phyloP scores from a whole-genome alignment of 1,284 basidiomycete species.

The Cutaneotrichosporon sp. region DNA sequence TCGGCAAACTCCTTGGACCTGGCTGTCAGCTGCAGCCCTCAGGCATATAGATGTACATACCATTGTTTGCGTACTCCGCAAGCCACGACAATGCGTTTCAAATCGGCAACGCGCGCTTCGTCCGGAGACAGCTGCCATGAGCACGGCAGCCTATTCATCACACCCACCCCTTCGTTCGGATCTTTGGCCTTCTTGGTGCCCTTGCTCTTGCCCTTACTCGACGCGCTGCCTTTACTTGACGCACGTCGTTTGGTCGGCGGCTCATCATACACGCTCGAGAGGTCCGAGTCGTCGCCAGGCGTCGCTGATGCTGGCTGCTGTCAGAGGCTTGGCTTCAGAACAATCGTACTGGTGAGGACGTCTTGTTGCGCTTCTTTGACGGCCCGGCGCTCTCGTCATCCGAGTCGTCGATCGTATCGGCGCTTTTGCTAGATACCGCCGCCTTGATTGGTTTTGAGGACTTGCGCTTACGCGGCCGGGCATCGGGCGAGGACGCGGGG shows the following conservation, averaged over 20 bases:
- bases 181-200: conserved; percentile 20
- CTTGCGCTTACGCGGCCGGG: background rate
- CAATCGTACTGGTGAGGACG: no score
- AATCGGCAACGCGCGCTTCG: conserved; percentile 36
- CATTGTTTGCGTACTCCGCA: conserved; percentile 77
- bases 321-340: background rate
- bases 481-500: background rate
- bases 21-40: background rate
- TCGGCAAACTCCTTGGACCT: conserved; percentile 62
- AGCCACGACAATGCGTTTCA: conserved; percentile 57
- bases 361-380: background rate
- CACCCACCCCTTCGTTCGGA: conserved; percentile 32
- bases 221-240: background rate
- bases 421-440: background rate
- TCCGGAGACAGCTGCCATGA: conserved; percentile 29
- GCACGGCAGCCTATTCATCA: background rate
- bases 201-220: conserved; percentile 17
- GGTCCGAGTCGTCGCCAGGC: background rate
- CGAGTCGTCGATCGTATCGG: background rate
- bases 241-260: background rate
- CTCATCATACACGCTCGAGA: conserved; percentile 20
- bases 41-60: conserved; percentile 45
- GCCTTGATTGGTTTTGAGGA: background rate
- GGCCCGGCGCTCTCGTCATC: background rate
- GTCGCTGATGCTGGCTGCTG: conserved; percentile 1